Evolutionary conservation across 441 rosid species (phyloP), one percentile per base, ranked within the genome.

Genomic region (Geranium incanum): DNA sequence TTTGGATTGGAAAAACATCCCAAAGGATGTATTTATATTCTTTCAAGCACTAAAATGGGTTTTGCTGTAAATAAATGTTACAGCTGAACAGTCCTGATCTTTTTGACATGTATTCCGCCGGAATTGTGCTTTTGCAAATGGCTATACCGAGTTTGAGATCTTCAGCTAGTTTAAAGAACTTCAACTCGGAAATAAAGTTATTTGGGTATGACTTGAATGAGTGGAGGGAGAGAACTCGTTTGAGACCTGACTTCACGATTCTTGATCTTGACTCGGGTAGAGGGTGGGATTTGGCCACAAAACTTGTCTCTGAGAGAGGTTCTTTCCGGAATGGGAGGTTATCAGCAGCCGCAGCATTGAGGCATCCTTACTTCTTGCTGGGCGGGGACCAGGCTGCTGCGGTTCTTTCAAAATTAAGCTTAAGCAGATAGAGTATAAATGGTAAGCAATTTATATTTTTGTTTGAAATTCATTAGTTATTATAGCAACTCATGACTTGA

Each of bases 41-140:
- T 43, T 71, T 39, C 39, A 68, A 59, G 16, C 66, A 36, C 77
- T 62, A 39, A 59, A 79, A 50, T 72, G 33, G 12, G 39, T 70
- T 70, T 72, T 63, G 68, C 55, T 65, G 52, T 75, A 60, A 45
- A 7, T 45, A 13, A 36, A 67, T 76, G 64, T 75, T 78, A 84
- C 94, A 91, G 97, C 81, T 91, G 75, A 94, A 90, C 85, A 86
- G 94, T 81, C 98, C 98, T 19, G 98, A 94, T 83, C 85, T 94
- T 4, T 94, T 94, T 72, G 99, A 94, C 73, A 87, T 81, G 86
- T 91, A 92, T 72, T 92, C 97, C 8, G 91, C 90, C 48, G 99
- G 98, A 66, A 80, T 94, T 19, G 96, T 94, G 62, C 89, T 94
- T 69, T 72, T 94, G 80, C 99, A 94, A 85, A 94, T 94, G 97